A percentile compares a stretch with the other conserved stretches of the same genome.
Evolutionary conservation across 768 basidiomycete genomes (phyloP).

Genomic region (Pleurotus pulmonarius): DNA sequence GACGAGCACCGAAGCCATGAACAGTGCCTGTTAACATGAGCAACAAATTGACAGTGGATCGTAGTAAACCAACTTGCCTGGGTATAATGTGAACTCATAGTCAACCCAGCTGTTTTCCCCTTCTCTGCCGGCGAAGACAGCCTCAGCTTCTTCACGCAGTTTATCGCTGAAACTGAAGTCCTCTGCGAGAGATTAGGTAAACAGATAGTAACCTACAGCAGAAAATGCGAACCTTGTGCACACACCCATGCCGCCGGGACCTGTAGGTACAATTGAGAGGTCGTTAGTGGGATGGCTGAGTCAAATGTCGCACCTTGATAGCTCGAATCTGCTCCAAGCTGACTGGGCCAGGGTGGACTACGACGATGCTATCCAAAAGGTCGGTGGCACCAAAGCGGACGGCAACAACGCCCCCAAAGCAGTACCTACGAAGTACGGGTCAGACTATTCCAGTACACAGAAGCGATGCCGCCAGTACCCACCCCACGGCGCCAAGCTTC

Average conservation of each 20-base stretch:
- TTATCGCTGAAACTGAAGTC: constrained; percentile 30
- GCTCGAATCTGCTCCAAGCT: constrained; percentile 28
- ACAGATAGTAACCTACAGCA: no score
- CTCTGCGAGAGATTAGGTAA: constrained; percentile 18
- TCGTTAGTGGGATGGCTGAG: neutral
- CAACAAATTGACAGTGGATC: neutral
- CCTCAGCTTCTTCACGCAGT: constrained; percentile 30
- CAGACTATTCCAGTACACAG: neutral
- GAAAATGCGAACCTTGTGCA: constrained; percentile 12
- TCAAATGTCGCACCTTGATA: constrained; percentile 23
- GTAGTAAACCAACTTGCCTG: constrained; percentile 26
- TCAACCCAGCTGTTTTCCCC: constrained; percentile 33
- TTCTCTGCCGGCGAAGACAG: constrained; percentile 30
- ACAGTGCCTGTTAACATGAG: constrained; percentile 15
- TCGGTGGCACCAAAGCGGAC: constrained; percentile 33
- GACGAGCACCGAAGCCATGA: constrained; percentile 23
- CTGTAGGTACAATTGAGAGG: neutral
- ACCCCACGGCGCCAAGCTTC: constrained; percentile 43
- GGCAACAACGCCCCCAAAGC: constrained; percentile 36
- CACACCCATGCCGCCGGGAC: constrained; percentile 15
- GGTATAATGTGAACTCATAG: constrained; percentile 42
- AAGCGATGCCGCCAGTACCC: constrained; percentile 1
- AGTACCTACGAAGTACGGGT: constrained; percentile 27
- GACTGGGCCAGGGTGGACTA: constrained; percentile 36
- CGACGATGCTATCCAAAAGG: constrained; percentile 32